Conservation (phyloP, 495 filamentous ascomycete genomes). For the Trichoderma asperelloides region DNA sequence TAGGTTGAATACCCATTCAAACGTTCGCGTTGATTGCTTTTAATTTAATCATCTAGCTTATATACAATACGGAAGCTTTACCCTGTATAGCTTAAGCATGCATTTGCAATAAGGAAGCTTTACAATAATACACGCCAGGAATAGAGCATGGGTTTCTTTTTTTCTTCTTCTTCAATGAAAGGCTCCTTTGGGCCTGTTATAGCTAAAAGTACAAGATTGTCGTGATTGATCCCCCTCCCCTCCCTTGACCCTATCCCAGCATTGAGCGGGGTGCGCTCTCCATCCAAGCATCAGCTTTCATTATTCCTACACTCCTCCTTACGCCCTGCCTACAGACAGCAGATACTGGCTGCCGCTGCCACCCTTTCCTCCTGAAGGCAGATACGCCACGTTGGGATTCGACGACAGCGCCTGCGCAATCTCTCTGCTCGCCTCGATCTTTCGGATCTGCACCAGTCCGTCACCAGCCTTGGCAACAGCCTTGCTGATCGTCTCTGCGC, state of each 20-base stretch:
- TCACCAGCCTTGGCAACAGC: slow-evolving; percentile 87
- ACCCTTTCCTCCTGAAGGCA: slow-evolving; percentile 69
- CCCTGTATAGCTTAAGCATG: background rate
- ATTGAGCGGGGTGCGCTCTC: slow-evolving; percentile 5
- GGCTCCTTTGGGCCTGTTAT: background rate
- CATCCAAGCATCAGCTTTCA: background rate
- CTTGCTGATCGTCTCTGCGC: slow-evolving; percentile 86
- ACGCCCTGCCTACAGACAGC: slow-evolving; percentile 39
- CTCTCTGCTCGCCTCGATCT: slow-evolving; percentile 94
- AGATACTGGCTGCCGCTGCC: slow-evolving; percentile 49
- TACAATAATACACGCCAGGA: background rate
- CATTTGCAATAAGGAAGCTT: background rate
- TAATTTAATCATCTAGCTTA: background rate
- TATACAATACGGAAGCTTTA: background rate
- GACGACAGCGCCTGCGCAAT: slow-evolving; percentile 81
- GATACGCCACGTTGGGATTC: slow-evolving; percentile 95
- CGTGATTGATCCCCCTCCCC: background rate
- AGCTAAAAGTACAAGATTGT: slow-evolving; percentile 6
- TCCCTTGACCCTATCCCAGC: background rate
- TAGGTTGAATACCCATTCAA: background rate
- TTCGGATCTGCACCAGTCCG: slow-evolving; percentile 87
- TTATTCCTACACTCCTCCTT: slow-evolving; percentile 10
- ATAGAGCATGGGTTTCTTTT: background rate
- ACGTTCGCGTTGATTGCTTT: background rate
- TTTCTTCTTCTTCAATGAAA: background rate